phyloP scores from a whole-genome alignment of 2,329 filamentous ascomycete species.

The Hypoxylon sp. region DNA sequence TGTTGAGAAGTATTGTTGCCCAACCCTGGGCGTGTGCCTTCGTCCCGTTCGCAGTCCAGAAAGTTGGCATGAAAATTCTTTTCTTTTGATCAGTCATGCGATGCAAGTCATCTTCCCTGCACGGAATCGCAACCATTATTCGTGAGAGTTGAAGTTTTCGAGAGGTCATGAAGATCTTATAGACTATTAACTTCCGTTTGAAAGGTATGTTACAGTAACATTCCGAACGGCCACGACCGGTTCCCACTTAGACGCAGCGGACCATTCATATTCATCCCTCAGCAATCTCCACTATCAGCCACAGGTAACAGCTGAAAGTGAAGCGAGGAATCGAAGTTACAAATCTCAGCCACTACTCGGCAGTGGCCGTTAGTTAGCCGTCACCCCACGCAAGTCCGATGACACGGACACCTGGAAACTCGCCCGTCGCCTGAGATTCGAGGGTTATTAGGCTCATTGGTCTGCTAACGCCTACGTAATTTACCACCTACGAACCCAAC shows the following conservation, averaged over 20 bases:
- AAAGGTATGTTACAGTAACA: conserved; percentile 9
- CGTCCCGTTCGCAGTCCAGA: background rate
- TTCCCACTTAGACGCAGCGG: background rate
- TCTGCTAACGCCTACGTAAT: background rate
- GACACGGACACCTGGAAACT: conserved; percentile 21
- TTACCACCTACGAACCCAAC: background rate
- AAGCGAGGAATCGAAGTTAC: background rate
- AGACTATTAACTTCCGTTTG: conserved; percentile 8
- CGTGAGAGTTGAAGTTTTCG: background rate
- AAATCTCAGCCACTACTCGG: conserved; percentile 30
- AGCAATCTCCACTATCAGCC: conserved; percentile 9
- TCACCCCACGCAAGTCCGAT: conserved; percentile 39
- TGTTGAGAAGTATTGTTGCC: conserved; percentile 36
- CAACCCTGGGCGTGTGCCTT: conserved; percentile 12
- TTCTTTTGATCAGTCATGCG: conserved; percentile 1
- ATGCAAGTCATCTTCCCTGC: conserved; percentile 26
- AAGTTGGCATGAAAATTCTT: conserved; percentile 2
- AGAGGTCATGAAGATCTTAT: conserved; percentile 5
- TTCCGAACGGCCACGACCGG: background rate
- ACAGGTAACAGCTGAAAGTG: conserved; percentile 6
- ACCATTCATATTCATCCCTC: conserved; percentile 2
- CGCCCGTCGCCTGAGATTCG: background rate
- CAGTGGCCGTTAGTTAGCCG: conserved; percentile 16
- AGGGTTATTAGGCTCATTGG: conserved; percentile 2
- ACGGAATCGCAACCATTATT: background rate